Evolutionary conservation across 352 stramenopile species (phyloP), one percentile per base, ranked within the genome.

Genomic region (Phytophthora syringae): DNA sequence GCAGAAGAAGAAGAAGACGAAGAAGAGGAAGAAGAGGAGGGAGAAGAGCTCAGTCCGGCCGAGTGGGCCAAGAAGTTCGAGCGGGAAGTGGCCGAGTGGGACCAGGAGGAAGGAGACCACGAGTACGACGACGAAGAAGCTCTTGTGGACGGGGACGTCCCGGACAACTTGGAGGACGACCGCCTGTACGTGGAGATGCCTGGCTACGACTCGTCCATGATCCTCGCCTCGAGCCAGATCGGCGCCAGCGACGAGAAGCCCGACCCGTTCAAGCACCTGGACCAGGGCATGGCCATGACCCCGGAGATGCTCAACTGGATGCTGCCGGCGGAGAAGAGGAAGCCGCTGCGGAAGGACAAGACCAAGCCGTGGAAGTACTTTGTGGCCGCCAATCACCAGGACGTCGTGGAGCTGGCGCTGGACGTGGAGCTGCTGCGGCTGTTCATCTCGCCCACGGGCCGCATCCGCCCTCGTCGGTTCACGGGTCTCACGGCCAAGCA

Each of bases 251-350:
- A 73, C 39, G 55, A 77, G 52, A 54, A 70, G 13, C 16, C 72
- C 3, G 78, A 92, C 25, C 79, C 79, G 28, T 90, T 90, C 59
- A 12, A 39, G 20, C 27, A 76, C 57, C 86, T 73, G 79, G 64
- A 85, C 16, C 79, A 88, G 60, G 80, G 80, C 62, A 72, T 75
- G 48, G 78, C 78, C 18, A 67, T 82, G 24, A 53, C 75, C 13
- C 85, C 85, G 1, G 85, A 92, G 58, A 92, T 92, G 83, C 79
- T 92, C 40, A 94, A 94, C 70, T 94, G 85, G 85, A 94, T 94
- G 85, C 63, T 84, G 22, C 85, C 85, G 20, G 61, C 64, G 0
- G 75, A 89, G 47, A 80, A 92, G 73, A 77, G 80, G 67, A 72
- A 80, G 72, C 76, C 81, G 18, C 79, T 89, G 22, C 58, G 43